Conservation (phyloP, 2,329 filamentous ascomycete genomes). For the Cryphonectria radicalis region DNA sequence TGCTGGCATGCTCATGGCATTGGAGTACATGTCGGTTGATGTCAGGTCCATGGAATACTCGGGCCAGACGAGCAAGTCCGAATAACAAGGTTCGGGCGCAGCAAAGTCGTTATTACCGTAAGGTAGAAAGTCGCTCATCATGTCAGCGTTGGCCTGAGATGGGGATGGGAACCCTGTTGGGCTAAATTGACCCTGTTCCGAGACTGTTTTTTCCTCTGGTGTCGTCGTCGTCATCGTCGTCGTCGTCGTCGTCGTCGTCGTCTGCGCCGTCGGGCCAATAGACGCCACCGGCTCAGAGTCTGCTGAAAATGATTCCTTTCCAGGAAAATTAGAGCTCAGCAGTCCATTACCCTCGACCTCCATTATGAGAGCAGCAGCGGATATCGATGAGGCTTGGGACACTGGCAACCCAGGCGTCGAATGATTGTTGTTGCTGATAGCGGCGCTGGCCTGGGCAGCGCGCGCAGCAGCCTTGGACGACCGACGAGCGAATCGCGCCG, state of each 20-base stretch:
- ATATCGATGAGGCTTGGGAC: slow-evolving; percentile 36
- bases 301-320: slow-evolving; percentile 32
- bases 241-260: slow-evolving; percentile 25
- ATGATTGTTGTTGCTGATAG: slow-evolving; percentile 39
- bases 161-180: slow-evolving; percentile 44
- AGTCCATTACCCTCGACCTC: slow-evolving; percentile 39
- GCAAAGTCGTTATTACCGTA: slow-evolving; percentile 42
- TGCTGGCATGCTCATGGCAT: slow-evolving; percentile 39
- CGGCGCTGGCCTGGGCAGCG: slow-evolving; percentile 46
- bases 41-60: slow-evolving; percentile 48
- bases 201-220: slow-evolving; percentile 39
- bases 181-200: slow-evolving; percentile 41
- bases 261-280: slow-evolving; percentile 41
- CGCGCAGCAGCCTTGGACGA: slow-evolving; percentile 53
- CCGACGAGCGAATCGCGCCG: slow-evolving; percentile 54
- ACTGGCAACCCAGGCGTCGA: slow-evolving; percentile 33
- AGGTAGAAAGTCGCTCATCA: slow-evolving; percentile 49
- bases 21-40: slow-evolving; percentile 43
- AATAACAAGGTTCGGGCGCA: slow-evolving; percentile 43
- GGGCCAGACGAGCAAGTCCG: slow-evolving; percentile 50
- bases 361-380: slow-evolving; percentile 41
- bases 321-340: slow-evolving; percentile 35
- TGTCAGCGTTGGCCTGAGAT: slow-evolving; percentile 39
- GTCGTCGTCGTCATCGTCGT: slow-evolving; percentile 27
- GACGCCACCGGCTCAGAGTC: slow-evolving; percentile 37